Evolutionary conservation across 169 alveolate species (phyloP).

Genomic region (Plasmodium gallinaceum): DNA sequence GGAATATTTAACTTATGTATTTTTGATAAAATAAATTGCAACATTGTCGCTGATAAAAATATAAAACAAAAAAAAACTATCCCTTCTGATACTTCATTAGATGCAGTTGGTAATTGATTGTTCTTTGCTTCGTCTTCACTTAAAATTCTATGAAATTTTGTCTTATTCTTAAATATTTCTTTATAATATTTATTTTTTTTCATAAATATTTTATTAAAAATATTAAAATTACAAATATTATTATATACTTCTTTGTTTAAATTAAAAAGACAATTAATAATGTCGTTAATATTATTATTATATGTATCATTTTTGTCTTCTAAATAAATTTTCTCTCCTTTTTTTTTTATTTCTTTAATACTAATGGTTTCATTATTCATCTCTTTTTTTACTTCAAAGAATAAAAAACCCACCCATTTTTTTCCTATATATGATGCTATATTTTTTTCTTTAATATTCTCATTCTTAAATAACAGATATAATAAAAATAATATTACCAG

Average conservation of each 20-base stretch:
- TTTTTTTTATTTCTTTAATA: background rate
- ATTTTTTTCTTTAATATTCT: constrained; percentile 6
- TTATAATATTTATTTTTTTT: background rate
- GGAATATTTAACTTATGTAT: constrained; percentile 82
- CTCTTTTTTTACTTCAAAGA: background rate
- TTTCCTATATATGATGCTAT: background rate
- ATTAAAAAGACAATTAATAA: no score
- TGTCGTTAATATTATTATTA: background rate
- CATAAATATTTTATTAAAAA: constrained; percentile 5
- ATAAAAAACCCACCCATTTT: no score
- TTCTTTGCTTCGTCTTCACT: constrained; percentile 20
- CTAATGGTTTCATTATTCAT: background rate
- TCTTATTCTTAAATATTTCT: background rate
- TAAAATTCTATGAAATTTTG: constrained; percentile 3
- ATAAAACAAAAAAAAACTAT: constrained; percentile 80
- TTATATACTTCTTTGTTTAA: background rate
- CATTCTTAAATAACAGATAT: constrained; percentile 18
- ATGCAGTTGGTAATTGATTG: constrained; percentile 59
- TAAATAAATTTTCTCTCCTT: background rate
- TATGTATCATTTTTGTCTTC: background rate
- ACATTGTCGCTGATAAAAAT: constrained; percentile 81
- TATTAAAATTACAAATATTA: background rate
- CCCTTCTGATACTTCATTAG: constrained; percentile 79
- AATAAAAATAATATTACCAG: constrained; percentile 16
- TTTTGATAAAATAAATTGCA: constrained; percentile 85